A percentile compares a stretch with the other conserved stretches of the same genome.
Evolutionary conservation across 129 eudicot genomes (phyloP).

Genomic region (Chrysanthemum seticuspe): DNA sequence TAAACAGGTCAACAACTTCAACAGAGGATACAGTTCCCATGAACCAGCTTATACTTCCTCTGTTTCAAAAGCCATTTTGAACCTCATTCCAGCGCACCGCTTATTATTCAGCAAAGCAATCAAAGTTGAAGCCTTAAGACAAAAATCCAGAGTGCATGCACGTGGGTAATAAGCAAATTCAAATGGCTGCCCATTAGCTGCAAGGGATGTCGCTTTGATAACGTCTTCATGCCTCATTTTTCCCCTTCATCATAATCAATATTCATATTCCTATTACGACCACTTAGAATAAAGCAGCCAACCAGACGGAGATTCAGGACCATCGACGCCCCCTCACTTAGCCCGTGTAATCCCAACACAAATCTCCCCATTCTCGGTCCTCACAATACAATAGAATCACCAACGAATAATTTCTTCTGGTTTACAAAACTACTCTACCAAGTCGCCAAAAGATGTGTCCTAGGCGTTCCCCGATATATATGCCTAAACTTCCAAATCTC

Average conservation of each 20-base stretch:
- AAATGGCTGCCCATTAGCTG: conserved; percentile 74
- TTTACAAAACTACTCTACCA: conserved; percentile 87
- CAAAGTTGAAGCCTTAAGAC: conserved; percentile 67
- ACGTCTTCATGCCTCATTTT: conserved; percentile 69
- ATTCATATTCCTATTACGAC: conserved; percentile 34
- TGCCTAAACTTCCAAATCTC: conserved; percentile 72
- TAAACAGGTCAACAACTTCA: too few species aligned
- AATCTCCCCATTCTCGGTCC: conserved; percentile 72
- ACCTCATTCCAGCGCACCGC: conserved; percentile 86
- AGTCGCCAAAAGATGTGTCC: conserved; percentile 73
- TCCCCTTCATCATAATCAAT: conserved; percentile 33
- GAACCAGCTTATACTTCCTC: conserved; percentile 39
- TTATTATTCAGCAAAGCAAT: conserved; percentile 43
- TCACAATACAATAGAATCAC: conserved; percentile 77
- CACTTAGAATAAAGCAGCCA: conserved; percentile 55
- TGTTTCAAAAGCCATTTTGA: conserved; percentile 89
- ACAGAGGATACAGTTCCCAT: too few species aligned
- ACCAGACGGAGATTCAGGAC: conserved; percentile 47
- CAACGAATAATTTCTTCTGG: conserved; percentile 71
- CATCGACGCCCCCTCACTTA: conserved; percentile 51
- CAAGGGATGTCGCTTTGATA: conserved; percentile 61
- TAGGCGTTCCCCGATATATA: conserved; percentile 76
- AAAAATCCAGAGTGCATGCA: conserved; percentile 72
- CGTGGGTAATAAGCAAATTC: conserved; percentile 83
- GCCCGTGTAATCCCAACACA: conserved; percentile 76